Base-by-base conservation (phyloP, 2,329 filamentous ascomycete species). In the Malbranchea cinnamomea region DNA sequence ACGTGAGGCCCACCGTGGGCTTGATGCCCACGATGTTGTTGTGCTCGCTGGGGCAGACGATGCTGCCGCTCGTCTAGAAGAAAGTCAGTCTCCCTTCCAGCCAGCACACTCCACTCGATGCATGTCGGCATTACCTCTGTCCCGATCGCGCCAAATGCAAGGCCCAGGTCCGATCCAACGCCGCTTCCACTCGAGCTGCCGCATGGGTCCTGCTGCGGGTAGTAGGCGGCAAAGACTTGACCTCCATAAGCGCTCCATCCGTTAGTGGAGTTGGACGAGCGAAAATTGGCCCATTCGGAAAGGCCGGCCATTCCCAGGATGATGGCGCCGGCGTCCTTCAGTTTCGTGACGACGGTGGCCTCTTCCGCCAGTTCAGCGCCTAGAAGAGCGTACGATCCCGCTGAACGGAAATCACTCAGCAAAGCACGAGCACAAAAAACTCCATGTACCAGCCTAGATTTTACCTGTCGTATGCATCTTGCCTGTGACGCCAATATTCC, bases 1-100 rank as follows among this genome's bases (percentile, higher is more conserved):
- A 73, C 0, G 68, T 77, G 3, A 79, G 55, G 0, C 74, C 75
- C 2, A 78, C 68, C 0, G 72, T 75, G 1, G 74, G 71, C 45
- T 74, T 76, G 46, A 81, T 72, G 2, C 71, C 75, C 0, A 78
- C 74, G 2, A 78, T 46, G 33, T 74, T 75, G 53, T 69, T 77
- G 4, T 54, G 43, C 23, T 53, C 42, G 26, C 46, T 43, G 0
- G 77, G 76, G 6, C 59, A 60, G 3, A 78, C 45, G 31, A 81
- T 77, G 11, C 67, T 74, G 3, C 74, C 75, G 35, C 62, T 61
- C 0, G 75, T 79, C 49, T 50, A 20, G 9, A 13, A 26, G 18
- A 6, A 17, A 33, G 14, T 7, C 12, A n/a, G 12, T 20, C 12
- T 22, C n/a, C 20, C 20, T 22, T 22, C n/a, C n/a, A 22, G 20